Base-by-base conservation (phyloP, 352 stramenopile genomes). In the Globisporangium carolinianum region DNA sequence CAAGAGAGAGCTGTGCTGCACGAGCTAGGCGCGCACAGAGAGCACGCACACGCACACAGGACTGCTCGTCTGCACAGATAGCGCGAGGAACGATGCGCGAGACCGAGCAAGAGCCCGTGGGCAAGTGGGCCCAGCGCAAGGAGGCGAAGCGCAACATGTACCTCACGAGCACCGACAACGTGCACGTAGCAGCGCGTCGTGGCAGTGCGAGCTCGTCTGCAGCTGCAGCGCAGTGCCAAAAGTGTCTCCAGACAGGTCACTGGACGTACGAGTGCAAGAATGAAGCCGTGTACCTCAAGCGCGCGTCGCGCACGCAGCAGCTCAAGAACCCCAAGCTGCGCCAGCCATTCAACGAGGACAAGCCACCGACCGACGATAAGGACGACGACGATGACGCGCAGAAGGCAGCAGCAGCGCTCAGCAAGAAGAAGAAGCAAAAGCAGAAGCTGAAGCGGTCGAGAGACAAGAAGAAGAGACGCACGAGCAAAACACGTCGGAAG, bases 221-320 rank as follows among this genome's bases (percentile, higher is more conserved):
- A 42, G 71, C 65, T 5, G 62, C 58, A 2, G 79, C 76, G 51
- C 73, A 83, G 73, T 94, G 85, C 65, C 85, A 94, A 65, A 94
- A 93, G 72, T 94, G 85, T 66, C 73, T 94, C 38, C 68, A 72
- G 36, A 51, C 65, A 1, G 85, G 85, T 15, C 85, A 94, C 61
- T 94, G 85, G 85, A 94, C 81, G 12, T 94, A 91, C 68, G 85
- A 94, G 61, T 94, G 85, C 77, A 89, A 91, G 70, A 89, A 89
- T 58, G 75, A 89, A n/a, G 68, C 81, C 14, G 71, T 89, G 56
- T 94, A 94, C 65, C 63, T 92, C 47, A 74, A 86, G 59, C 83
- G 85, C 58, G 72, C 77, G 53, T 92, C 82, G 53, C 77, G 83
- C 39, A 86, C 83, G 48, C 73, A 87, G 66, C 81, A 93, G 70